Evolutionary conservation across 176 grass and related monocot genomes (phyloP), one percentile per base, ranked within the genome.

Genomic region (Musa acuminata): DNA sequence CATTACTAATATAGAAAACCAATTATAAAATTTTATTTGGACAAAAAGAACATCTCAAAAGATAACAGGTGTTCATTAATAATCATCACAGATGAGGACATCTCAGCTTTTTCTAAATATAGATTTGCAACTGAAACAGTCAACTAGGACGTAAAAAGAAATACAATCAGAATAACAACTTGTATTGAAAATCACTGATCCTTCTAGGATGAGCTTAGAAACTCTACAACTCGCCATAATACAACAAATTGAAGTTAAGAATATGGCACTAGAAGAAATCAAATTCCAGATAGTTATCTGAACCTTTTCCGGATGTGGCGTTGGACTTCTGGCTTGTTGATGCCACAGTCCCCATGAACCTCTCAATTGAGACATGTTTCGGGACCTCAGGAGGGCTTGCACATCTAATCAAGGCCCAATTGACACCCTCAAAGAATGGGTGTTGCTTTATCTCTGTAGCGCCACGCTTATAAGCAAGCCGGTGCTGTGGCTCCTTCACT

Each of bases 331-430:
- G 67, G 10, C 67, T 70, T 20, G 43, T 51, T 51, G 67, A 70
- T 70, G 67, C 67, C 17, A 19, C 48, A 43, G 67, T 8, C 2
- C 48, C 67, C 11, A 11, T 6, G 25, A 51, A 48, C 3, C 8
- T 43, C 48, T 51, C 67, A 51, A 70, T 51, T 48, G 49, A 43
- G 10, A 70, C 20, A 8, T 43, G 48, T 20, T 20, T 70, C 11
- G 67, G 67, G 19, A 70, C 67, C 20, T 70, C 67, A 70, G 67
- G 67, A 50, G 67, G 67, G 19, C 67, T 70, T 51, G 67, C 67
- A 70, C 67, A 70, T 70, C 67, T 70, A 51, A 70, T 70, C 43
- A 70, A 70, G 0, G 67, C 67, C 67, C 67, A 70, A 70, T 70
- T 70, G 11, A 70, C 67, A 70, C 67, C 67, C 17, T 70, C 67